Evolutionary conservation across 1,284 basidiomycete species (phyloP).

Genomic region (Gomphus bonarii): DNA sequence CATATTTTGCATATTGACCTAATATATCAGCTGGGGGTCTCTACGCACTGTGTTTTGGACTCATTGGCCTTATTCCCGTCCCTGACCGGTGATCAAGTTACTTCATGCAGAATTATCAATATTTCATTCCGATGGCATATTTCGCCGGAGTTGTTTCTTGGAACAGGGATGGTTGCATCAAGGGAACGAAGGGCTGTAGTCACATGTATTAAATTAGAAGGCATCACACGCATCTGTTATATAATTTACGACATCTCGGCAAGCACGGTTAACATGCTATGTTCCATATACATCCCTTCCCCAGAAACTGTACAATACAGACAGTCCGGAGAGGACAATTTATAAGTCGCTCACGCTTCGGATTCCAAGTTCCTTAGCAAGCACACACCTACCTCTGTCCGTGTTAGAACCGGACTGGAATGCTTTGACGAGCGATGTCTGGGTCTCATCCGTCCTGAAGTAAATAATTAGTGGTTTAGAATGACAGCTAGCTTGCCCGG

Average conservation of each 20-base stretch:
- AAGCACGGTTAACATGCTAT: background rate
- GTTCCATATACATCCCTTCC: background rate
- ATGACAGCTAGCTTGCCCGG: background rate
- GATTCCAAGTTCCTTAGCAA: constrained; percentile 64
- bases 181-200: background rate
- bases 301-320: background rate
- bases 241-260: background rate
- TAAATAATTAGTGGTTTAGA: background rate
- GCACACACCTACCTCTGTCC: constrained; percentile 58
- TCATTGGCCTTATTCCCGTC: constrained; percentile 58
- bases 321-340: background rate
- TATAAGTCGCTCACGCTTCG: constrained; percentile 46
- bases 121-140: background rate
- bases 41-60: constrained; percentile 57
- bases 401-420: constrained; percentile 58
- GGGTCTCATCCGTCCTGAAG: constrained; percentile 69
- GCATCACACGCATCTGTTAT: background rate
- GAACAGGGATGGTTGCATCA: background rate
- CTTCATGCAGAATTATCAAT: background rate
- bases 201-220: background rate
- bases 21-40: constrained; percentile 42
- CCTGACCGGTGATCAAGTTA: constrained; percentile 25
- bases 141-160: background rate
- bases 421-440: constrained; percentile 62
- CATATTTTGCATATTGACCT: background rate